These are phyloP conservation scores for Cryphonectria radicalis DNA, from an alignment of 2,329 filamentous ascomycete species.

Conservation along the genomic window DNA sequence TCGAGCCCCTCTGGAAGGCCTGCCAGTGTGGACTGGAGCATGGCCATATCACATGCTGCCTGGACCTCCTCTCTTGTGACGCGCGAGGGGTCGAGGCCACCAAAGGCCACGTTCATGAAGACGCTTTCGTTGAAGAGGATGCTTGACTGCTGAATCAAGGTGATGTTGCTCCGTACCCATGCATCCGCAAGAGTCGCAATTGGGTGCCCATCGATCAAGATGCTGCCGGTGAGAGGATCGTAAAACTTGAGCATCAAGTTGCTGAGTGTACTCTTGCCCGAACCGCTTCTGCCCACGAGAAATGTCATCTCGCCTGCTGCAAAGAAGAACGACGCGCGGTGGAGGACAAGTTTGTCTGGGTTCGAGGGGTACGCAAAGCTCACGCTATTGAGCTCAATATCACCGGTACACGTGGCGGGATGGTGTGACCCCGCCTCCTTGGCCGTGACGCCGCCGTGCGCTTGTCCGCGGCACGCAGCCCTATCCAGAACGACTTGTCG, in stretches of 20 bases:
- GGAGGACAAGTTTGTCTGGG: slow-evolving; percentile 61
- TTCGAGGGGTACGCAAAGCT: slow-evolving; percentile 81
- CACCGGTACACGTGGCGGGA: slow-evolving; percentile 58
- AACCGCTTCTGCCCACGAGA: slow-evolving; percentile 84
- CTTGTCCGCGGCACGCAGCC: slow-evolving; percentile 32
- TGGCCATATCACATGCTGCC: slow-evolving; percentile 66
- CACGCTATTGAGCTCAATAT: slow-evolving; percentile 74
- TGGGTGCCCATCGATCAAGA: slow-evolving; percentile 69
- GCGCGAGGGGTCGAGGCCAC: slow-evolving; percentile 53
- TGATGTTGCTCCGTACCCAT: slow-evolving; percentile 80
- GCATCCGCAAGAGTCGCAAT: slow-evolving; percentile 64
- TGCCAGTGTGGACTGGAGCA: slow-evolving; percentile 69
- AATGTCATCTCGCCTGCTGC: slow-evolving; percentile 75
- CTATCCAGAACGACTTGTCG: slow-evolving; percentile 47
- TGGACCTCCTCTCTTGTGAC: slow-evolving; percentile 61
- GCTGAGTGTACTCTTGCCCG: slow-evolving; percentile 87
- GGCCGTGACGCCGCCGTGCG: slow-evolving; percentile 31
- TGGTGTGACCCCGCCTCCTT: slow-evolving; percentile 27
- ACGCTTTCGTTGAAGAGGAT: slow-evolving; percentile 82
- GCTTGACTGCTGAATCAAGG: slow-evolving; percentile 81
- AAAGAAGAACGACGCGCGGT: slow-evolving; percentile 69
- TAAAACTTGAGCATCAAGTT: slow-evolving; percentile 83
- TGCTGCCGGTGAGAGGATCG: slow-evolving; percentile 61
- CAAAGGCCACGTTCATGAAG: slow-evolving; percentile 77
- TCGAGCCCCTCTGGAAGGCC: slow-evolving; percentile 71